These are phyloP conservation scores for Aeschynomene evenia DNA, from an alignment of 306 rosid species.

Conservation along the genomic window DNA sequence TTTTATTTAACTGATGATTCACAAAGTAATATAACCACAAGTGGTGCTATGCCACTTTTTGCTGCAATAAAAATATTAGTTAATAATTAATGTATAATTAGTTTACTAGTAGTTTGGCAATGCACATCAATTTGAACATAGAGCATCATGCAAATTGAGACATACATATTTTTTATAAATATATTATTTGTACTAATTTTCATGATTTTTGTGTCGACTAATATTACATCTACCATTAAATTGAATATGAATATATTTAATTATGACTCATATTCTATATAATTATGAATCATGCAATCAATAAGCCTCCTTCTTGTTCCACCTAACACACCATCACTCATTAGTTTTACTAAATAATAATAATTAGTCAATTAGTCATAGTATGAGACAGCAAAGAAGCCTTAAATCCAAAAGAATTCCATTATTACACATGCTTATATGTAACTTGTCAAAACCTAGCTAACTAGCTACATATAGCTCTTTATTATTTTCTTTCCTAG, in stretches of 20 bases:
- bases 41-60: background rate
- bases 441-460: background rate
- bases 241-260: too few relatives aligned
- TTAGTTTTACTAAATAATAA: background rate
- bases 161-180: too few relatives aligned
- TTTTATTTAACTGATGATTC: background rate
- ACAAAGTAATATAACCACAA: too few relatives aligned
- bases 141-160: slow-evolving; percentile 21
- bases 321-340: slow-evolving; percentile 20
- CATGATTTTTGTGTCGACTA: too few relatives aligned
- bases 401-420: background rate
- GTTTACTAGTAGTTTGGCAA: background rate
- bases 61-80: background rate
- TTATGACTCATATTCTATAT: too few relatives aligned
- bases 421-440: too few relatives aligned
- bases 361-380: slow-evolving; percentile 9
- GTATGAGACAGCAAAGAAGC: background rate
- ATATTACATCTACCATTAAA: too few relatives aligned
- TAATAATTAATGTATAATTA: too few relatives aligned
- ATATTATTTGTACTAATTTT: too few relatives aligned
- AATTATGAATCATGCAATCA: too few relatives aligned
- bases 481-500: slow-evolving; percentile 6
- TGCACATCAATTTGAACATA: background rate
- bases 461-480: slow-evolving; percentile 18
- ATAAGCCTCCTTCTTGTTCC: background rate